Conservation (phyloP, 495 filamentous ascomycete genomes). For the Penicillium waksmanii region DNA sequence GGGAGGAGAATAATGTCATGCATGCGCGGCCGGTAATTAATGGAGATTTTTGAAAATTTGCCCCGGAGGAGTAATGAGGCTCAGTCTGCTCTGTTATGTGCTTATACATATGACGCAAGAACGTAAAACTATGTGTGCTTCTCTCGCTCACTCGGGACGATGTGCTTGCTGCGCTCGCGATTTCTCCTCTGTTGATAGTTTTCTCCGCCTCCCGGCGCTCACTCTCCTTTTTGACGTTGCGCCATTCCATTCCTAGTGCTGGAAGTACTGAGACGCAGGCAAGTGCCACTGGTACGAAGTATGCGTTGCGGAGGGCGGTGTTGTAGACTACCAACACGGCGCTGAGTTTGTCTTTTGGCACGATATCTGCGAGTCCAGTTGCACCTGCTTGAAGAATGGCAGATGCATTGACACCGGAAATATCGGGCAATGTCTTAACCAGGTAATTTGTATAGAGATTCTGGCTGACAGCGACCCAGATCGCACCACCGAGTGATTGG, state of each 20-base stretch:
- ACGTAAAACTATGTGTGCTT: not conserved
- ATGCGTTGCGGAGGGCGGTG: conserved; percentile 55
- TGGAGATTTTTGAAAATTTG: not conserved
- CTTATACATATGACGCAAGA: not conserved
- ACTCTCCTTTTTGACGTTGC: conserved; percentile 53
- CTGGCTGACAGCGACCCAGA: conserved; percentile 65
- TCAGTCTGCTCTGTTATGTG: not conserved
- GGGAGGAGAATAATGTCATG: not conserved
- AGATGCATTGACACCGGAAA: conserved; percentile 52
- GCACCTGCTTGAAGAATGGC: conserved; percentile 20
- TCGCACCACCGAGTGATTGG: conserved; percentile 66
- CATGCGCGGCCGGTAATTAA: not conserved
- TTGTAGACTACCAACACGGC: conserved; percentile 61
- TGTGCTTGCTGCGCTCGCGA: not conserved
- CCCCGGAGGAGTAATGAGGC: not conserved
- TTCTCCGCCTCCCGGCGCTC: conserved; percentile 9
- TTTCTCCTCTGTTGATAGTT: not conserved
- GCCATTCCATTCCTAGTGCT: conserved; percentile 63
- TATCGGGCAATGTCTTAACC: conserved; percentile 37
- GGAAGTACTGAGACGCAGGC: conserved; percentile 54
- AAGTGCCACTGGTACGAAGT: conserved; percentile 56
- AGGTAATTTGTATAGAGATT: conserved; percentile 60
- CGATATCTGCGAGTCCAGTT: conserved; percentile 27
- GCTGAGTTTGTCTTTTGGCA: conserved; percentile 44
- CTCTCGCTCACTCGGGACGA: not conserved